Evolutionary conservation across 2,329 filamentous ascomycete species (phyloP).

Genomic region (Emydomyces testavorans): DNA sequence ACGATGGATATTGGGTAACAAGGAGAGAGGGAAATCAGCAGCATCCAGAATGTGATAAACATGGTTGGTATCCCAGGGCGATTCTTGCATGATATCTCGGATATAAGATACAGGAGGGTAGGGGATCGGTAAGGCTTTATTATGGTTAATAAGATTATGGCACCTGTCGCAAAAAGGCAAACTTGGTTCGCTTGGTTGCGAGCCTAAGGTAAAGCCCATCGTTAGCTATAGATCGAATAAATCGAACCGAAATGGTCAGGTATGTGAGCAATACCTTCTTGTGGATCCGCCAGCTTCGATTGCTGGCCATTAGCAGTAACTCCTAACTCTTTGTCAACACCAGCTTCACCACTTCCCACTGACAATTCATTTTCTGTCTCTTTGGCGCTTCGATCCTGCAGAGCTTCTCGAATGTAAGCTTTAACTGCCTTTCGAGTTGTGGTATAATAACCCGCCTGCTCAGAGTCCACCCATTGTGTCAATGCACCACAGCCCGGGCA

Average conservation of each 20-base stretch:
- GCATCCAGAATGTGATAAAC: conserved; percentile 93
- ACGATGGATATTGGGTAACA: conserved; percentile 64
- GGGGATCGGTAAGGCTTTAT: conserved; percentile 56
- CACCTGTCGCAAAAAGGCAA: conserved; percentile 73
- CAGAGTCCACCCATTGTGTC: conserved; percentile 44
- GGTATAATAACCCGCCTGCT: conserved; percentile 49
- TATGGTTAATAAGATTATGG: conserved; percentile 68
- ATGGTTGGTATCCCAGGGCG: conserved; percentile 81
- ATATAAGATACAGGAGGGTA: conserved; percentile 75
- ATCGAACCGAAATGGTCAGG: background rate
- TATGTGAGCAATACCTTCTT: background rate
- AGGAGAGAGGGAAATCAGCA: conserved; percentile 90
- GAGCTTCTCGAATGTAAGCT: conserved; percentile 20
- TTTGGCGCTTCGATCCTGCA: conserved; percentile 9
- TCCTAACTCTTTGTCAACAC: background rate
- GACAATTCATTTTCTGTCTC: background rate
- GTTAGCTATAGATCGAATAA: background rate
- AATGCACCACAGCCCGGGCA: conserved; percentile 55
- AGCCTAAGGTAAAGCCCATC: background rate
- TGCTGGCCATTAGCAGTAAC: background rate
- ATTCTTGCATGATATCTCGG: conserved; percentile 72
- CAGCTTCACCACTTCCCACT: background rate
- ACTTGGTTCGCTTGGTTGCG: background rate
- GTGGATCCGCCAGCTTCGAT: background rate
- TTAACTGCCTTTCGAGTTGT: conserved; percentile 39